Evolutionary conservation across 345 rosid species (phyloP).

Genomic region (Corchorus olitorius): DNA sequence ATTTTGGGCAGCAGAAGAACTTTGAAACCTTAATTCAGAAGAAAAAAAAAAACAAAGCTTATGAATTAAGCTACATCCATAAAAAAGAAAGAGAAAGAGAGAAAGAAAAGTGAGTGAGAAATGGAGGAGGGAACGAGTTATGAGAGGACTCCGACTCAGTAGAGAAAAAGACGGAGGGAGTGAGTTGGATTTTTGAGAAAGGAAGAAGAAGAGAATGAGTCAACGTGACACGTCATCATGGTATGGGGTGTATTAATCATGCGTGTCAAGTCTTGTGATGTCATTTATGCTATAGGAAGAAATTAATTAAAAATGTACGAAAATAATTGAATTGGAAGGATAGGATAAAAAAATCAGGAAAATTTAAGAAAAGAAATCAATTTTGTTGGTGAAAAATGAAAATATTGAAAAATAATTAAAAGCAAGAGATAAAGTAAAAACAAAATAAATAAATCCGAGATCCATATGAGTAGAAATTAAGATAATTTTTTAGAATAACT

Average conservation of each 20-base stretch:
- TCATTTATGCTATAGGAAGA: constrained; percentile 20
- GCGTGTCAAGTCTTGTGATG: constrained; percentile 38
- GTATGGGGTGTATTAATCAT: constrained; percentile 3
- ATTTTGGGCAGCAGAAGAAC: constrained; percentile 3
- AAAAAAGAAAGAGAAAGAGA: constrained; percentile 13
- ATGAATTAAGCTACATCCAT: constrained; percentile 1
- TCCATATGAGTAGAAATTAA: no score
- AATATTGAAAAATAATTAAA: no score
- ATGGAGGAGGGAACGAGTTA: constrained; percentile 10
- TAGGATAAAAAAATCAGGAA: no score
- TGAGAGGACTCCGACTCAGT: neutral
- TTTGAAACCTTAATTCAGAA: neutral
- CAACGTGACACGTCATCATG: constrained; percentile 42
- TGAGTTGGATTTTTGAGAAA: constrained; percentile 8
- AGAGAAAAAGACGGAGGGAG: neutral
- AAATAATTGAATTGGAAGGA: no score
- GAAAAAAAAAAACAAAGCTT: neutral
- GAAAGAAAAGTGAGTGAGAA: neutral
- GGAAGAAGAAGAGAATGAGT: constrained; percentile 23
- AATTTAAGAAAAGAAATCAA: no score
- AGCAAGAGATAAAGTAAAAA: no score
- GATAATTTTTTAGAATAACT: no score
- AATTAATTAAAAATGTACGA: neutral
- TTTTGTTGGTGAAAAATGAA: no score
- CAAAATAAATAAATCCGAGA: no score